Evolutionary conservation across 208 protist genomes (phyloP).

Genomic region (Crithidia bombi): DNA sequence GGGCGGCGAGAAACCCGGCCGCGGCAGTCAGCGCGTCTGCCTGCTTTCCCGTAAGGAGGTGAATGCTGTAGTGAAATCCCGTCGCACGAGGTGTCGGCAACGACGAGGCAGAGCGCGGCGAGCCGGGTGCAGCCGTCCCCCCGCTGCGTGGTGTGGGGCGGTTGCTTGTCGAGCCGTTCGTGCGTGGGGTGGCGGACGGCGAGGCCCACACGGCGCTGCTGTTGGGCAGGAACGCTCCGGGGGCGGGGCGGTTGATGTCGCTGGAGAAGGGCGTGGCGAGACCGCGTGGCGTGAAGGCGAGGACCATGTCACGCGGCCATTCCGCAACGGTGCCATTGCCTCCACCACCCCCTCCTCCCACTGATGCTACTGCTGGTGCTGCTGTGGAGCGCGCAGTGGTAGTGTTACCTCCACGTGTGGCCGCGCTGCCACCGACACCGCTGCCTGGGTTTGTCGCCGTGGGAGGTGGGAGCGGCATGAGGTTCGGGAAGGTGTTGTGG

Average conservation of each 20-base stretch:
- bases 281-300: constrained; percentile 75
- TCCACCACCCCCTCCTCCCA: no score
- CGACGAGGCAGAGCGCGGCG: constrained; percentile 13
- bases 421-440: not conserved
- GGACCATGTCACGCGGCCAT: constrained; percentile 59
- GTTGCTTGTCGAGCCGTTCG: constrained; percentile 29
- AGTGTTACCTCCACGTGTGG: not conserved
- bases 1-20: constrained; percentile 26
- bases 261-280: constrained; percentile 49
- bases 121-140: constrained; percentile 7
- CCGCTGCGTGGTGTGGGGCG: constrained; percentile 25
- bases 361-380: not conserved
- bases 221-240: constrained; percentile 5
- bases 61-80: constrained; percentile 69
- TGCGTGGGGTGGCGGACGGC: constrained; percentile 23
- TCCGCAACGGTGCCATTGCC: constrained; percentile 8
- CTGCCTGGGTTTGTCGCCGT: not conserved
- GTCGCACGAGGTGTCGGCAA: constrained; percentile 14
- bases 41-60: constrained; percentile 67
- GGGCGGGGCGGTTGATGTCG: constrained; percentile 36
- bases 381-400: not conserved
- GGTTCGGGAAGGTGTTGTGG: not conserved
- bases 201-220: constrained; percentile 1
- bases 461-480: not conserved
- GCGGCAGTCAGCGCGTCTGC: constrained; percentile 59